A percentile compares a stretch with the other conserved stretches of the same genome.
Evolutionary conservation across 192 early-diverging fungal genomes (phyloP).

Genomic region (Dimargaris xerosporica): DNA sequence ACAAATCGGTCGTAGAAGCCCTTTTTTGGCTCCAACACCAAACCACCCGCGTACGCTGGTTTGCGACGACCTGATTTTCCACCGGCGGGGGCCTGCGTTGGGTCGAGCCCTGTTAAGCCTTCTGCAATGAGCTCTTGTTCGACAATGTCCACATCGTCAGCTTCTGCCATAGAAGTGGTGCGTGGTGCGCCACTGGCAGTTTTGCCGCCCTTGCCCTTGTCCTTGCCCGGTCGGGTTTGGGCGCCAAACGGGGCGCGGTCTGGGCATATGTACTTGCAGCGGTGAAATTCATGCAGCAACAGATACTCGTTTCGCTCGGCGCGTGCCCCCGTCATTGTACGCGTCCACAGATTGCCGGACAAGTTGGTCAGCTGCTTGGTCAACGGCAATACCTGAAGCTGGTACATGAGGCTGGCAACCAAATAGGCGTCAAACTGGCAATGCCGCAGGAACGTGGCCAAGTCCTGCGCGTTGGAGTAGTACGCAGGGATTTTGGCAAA

Average conservation of each 20-base stretch:
- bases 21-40: slow-evolving; percentile 94
- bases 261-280: slow-evolving; percentile 79
- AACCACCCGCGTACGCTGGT: slow-evolving; percentile 83
- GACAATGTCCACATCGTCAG: slow-evolving; percentile 13
- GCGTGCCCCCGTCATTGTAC: slow-evolving; percentile 74
- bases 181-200: slow-evolving; percentile 17
- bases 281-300: slow-evolving; percentile 90
- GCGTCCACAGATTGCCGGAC: slow-evolving; percentile 90
- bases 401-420: slow-evolving; percentile 67
- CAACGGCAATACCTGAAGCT: slow-evolving; percentile 76
- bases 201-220: slow-evolving; percentile 12
- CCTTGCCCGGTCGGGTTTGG: slow-evolving; percentile 13
- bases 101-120: slow-evolving; percentile 14
- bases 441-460: slow-evolving; percentile 64
- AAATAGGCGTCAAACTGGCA: slow-evolving; percentile 71
- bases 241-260: slow-evolving; percentile 45
- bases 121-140: slow-evolving; percentile 17
- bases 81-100: background rate
- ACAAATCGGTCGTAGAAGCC: slow-evolving; percentile 95
- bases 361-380: slow-evolving; percentile 83
- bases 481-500: slow-evolving; percentile 56
- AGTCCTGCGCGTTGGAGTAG: slow-evolving; percentile 38
- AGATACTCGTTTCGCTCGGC: slow-evolving; percentile 93
- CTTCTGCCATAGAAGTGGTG: slow-evolving; percentile 10
- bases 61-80: slow-evolving; percentile 47